These are phyloP conservation scores for Tylopilus plumbeoviolaceoides DNA, from an alignment of 768 basidiomycete species.

Conservation along the genomic window DNA sequence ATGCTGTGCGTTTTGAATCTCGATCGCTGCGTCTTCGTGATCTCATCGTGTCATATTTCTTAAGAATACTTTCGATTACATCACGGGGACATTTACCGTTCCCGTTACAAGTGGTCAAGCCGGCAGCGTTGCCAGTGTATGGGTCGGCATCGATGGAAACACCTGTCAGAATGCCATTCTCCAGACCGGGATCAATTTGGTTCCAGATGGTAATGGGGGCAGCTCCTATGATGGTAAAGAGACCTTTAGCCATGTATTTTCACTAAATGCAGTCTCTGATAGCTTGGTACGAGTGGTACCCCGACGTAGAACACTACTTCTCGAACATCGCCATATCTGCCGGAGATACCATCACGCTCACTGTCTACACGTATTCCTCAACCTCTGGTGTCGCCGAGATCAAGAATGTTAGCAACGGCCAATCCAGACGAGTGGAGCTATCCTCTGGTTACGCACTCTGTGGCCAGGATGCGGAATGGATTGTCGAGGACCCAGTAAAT, in stretches of 20 bases:
- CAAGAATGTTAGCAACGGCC: not conserved
- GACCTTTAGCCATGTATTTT: no score
- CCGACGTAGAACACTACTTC: not conserved
- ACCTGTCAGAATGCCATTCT: constrained; percentile 11
- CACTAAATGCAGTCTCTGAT: no score
- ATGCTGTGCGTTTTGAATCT: not conserved
- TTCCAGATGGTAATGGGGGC: not conserved
- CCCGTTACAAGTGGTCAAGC: no score
- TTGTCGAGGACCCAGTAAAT: not conserved
- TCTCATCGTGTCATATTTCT: not conserved
- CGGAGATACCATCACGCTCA: not conserved
- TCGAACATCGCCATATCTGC: not conserved
- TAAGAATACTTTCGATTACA: not conserved
- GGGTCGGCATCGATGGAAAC: constrained; percentile 24
- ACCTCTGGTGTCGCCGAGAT: not conserved
- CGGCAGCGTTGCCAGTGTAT: constrained; percentile 7
- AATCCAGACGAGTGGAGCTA: not conserved
- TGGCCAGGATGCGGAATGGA: not conserved
- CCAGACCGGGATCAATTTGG: constrained; percentile 19
- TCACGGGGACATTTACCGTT: not conserved
- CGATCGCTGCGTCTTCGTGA: no score
- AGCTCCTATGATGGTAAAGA: not conserved
- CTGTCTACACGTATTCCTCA: not conserved
- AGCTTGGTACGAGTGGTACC: no score
- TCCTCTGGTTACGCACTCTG: not conserved